phyloP scores from a whole-genome alignment of 2,329 filamentous ascomycete genomes.

The Colletotrichum limetticola region DNA sequence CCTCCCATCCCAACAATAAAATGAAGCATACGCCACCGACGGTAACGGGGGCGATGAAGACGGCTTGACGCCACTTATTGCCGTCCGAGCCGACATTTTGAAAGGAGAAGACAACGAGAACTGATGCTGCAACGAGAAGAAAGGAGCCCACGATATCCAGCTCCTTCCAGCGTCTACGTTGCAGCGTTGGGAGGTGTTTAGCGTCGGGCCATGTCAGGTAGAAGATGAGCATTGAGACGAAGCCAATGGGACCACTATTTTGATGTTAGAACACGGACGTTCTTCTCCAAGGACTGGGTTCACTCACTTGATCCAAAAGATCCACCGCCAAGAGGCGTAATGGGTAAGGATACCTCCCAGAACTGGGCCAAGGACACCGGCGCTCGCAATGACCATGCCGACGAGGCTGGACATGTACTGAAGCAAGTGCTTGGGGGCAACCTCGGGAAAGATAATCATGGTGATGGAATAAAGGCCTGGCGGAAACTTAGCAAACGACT shows the following conservation, averaged over 20 bases:
- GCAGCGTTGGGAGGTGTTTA: conserved; percentile 49
- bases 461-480: conserved; percentile 65
- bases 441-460: conserved; percentile 65
- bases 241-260: conserved; percentile 57
- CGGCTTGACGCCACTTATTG: conserved; percentile 52
- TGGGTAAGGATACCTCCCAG: conserved; percentile 62
- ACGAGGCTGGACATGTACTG: conserved; percentile 59
- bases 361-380: conserved; percentile 63
- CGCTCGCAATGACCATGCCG: conserved; percentile 58
- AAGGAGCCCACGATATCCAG: conserved; percentile 65
- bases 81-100: conserved; percentile 57
- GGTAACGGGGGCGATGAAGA: conserved; percentile 55
- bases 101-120: conserved; percentile 68
- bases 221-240: conserved; percentile 58
- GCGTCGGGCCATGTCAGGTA: conserved; percentile 60
- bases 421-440: conserved; percentile 53
- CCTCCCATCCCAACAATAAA: conserved; percentile 53
- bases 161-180: conserved; percentile 57
- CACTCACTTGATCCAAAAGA: conserved; percentile 69
- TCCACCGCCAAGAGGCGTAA: conserved; percentile 62
- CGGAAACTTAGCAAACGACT: not conserved
- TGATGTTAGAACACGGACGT: conserved; percentile 10
- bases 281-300: too few relatives aligned
- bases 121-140: conserved; percentile 63
- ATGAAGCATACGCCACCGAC: conserved; percentile 49